These are phyloP conservation scores for Beauveria caledonica DNA, from an alignment of 2,329 filamentous ascomycete species.

Conservation along the genomic window DNA sequence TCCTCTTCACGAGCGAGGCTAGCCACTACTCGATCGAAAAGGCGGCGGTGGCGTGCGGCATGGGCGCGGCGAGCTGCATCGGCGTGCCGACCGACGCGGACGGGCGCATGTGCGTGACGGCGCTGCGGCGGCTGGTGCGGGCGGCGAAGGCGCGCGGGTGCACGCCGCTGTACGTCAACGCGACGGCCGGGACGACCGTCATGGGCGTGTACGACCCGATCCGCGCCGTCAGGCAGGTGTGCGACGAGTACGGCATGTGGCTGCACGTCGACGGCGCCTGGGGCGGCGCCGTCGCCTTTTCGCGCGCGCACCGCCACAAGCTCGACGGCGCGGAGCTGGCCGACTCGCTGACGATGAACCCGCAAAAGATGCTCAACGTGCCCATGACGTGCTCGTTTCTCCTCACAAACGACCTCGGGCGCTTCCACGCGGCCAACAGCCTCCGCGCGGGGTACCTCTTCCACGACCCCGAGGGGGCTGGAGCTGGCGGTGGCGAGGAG, in stretches of 20 bases:
- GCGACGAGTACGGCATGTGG: constrained; percentile 69
- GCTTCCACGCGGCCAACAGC: constrained; percentile 79
- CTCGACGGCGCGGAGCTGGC: constrained; percentile 65
- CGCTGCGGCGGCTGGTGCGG: constrained; percentile 54
- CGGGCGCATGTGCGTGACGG: constrained; percentile 62
- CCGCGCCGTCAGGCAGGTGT: constrained; percentile 58
- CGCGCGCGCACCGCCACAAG: constrained; percentile 50
- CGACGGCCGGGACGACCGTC: constrained; percentile 94
- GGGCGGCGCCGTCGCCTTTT: constrained; percentile 81
- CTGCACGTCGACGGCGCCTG: constrained; percentile 88
- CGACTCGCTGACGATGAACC: constrained; percentile 81
- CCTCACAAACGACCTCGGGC: constrained; percentile 63
- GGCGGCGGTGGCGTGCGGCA: constrained; percentile 77
- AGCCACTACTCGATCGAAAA: constrained; percentile 95
- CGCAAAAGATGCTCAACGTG: constrained; percentile 94
- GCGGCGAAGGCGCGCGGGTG: constrained; percentile 57
- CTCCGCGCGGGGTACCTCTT: constrained; percentile 81
- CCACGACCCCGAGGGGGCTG: constrained; percentile 44
- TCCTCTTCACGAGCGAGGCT: constrained; percentile 79
- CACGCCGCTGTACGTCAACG: constrained; percentile 89
- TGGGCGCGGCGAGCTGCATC: constrained; percentile 68
- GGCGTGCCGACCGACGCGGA: constrained; percentile 62
- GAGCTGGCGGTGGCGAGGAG: too few relatives aligned
- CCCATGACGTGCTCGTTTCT: constrained; percentile 89
- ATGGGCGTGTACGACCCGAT: constrained; percentile 84